A percentile compares a stretch with the other conserved stretches of the same genome.
phyloP scores from a whole-genome alignment of 768 basidiomycete genomes.

The Leccinum disarticulatum region DNA sequence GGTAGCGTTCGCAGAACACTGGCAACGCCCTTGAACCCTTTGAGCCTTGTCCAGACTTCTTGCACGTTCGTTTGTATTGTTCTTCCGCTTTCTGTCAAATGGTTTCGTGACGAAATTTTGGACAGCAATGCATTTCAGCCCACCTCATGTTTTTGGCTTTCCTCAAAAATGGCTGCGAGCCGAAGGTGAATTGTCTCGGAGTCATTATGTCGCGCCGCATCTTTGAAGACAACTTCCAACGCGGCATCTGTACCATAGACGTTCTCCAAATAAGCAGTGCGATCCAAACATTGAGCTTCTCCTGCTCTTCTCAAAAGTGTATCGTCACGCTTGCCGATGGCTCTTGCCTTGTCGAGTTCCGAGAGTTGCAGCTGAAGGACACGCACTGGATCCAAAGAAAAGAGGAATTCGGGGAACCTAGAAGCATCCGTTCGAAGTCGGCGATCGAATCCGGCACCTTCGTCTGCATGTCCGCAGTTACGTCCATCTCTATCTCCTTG shows the following conservation, averaged over 20 bases:
- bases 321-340: constrained; percentile 87
- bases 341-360: constrained; percentile 91
- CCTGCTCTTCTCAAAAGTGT: constrained; percentile 93
- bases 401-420: constrained; percentile 95
- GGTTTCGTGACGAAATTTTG: neutral
- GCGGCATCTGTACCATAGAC: constrained; percentile 84
- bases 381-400: constrained; percentile 99
- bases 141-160: constrained; percentile 81
- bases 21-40: constrained; percentile 77
- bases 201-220: constrained; percentile 88
- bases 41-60: constrained; percentile 92
- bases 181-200: constrained; percentile 88
- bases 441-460: constrained; percentile 86
- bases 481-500: constrained; percentile 73
- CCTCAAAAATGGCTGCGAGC: constrained; percentile 80
- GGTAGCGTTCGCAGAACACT: constrained; percentile 77
- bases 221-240: constrained; percentile 81
- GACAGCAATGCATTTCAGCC: constrained; percentile 12
- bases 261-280: constrained; percentile 91
- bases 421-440: constrained; percentile 90
- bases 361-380: constrained; percentile 98
- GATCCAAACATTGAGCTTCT: constrained; percentile 97
- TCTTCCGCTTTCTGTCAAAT: constrained; percentile 82
- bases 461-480: constrained; percentile 85
- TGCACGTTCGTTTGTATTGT: constrained; percentile 81